phyloP scores from a whole-genome alignment of 768 basidiomycete genomes.

The Galerina marginata region DNA sequence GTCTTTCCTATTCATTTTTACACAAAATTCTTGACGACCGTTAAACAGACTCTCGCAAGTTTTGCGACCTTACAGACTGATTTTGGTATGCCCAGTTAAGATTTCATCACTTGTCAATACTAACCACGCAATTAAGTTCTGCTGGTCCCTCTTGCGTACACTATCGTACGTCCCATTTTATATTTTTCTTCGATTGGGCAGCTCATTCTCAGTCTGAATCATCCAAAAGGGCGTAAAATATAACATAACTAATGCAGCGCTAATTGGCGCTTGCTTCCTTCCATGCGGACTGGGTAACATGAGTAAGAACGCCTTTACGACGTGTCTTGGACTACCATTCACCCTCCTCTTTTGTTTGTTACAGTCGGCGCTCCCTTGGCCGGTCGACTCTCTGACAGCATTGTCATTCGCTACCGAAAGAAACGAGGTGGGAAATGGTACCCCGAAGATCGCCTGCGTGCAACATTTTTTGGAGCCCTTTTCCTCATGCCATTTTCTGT shows the following conservation, averaged over 20 bases:
- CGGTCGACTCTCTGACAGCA: conserved; percentile 61
- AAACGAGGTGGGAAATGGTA: conserved; percentile 63
- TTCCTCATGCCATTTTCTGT: conserved; percentile 60
- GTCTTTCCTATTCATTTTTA: neutral
- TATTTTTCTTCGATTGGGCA: neutral
- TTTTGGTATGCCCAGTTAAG: conserved; percentile 37
- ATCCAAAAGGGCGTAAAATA: conserved; percentile 57
- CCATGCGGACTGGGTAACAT: conserved; percentile 66
- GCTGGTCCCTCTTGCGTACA: conserved; percentile 68
- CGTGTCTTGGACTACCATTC: neutral
- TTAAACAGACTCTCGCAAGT: conserved; percentile 34
- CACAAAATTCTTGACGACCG: neutral
- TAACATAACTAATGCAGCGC: conserved; percentile 57
- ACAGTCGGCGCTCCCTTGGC: conserved; percentile 65
- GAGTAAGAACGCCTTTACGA: conserved; percentile 40
- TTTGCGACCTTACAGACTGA: conserved; percentile 41
- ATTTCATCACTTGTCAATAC: neutral
- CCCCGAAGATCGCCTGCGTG: conserved; percentile 72
- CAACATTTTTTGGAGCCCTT: conserved; percentile 48
- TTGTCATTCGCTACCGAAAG: conserved; percentile 53
- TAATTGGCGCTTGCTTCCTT: conserved; percentile 65
- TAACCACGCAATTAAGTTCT: conserved; percentile 41
- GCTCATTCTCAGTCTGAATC: neutral
- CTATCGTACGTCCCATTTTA: conserved; percentile 53
- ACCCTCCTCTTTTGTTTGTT: neutral